phyloP scores from a whole-genome alignment of 306 rosid genomes.

The Vicia villosa region DNA sequence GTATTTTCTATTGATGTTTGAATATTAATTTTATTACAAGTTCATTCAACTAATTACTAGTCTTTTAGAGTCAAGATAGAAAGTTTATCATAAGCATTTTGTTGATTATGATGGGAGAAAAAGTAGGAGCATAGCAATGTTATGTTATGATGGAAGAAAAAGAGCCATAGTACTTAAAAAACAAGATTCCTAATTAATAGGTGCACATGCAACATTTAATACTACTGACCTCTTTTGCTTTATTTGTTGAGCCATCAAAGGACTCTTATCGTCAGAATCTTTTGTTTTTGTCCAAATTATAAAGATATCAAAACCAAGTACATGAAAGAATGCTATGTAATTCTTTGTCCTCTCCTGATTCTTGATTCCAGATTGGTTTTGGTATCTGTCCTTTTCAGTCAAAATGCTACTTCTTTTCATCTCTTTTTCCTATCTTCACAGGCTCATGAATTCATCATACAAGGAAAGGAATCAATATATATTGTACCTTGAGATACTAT shows the following conservation, averaged over 20 bases:
- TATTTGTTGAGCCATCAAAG: conserved; percentile 79
- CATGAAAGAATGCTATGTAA: conserved; percentile 49
- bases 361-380: conserved; percentile 47
- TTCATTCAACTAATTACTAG: too few species aligned
- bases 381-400: conserved; percentile 68
- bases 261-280: conserved; percentile 53
- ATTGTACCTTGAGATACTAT: conserved; percentile 37
- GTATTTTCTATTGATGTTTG: too few species aligned
- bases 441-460: conserved; percentile 5
- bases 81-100: not conserved
- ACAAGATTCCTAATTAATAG: conserved; percentile 63
- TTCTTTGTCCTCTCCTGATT: conserved; percentile 60
- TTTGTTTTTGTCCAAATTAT: conserved; percentile 50
- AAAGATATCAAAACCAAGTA: conserved; percentile 52
- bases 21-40: not conserved
- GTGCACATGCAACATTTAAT: conserved; percentile 81
- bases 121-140: conserved; percentile 54
- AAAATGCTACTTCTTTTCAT: conserved; percentile 23
- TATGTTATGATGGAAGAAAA: conserved; percentile 58
- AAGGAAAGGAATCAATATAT: conserved; percentile 41
- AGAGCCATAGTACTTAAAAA: conserved; percentile 41
- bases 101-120: conserved; percentile 27
- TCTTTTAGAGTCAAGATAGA: too few species aligned
- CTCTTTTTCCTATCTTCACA: conserved; percentile 8
- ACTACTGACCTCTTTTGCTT: conserved; percentile 60